phyloP scores from a whole-genome alignment of 176 grass and related monocot species.

The Musa acuminata region DNA sequence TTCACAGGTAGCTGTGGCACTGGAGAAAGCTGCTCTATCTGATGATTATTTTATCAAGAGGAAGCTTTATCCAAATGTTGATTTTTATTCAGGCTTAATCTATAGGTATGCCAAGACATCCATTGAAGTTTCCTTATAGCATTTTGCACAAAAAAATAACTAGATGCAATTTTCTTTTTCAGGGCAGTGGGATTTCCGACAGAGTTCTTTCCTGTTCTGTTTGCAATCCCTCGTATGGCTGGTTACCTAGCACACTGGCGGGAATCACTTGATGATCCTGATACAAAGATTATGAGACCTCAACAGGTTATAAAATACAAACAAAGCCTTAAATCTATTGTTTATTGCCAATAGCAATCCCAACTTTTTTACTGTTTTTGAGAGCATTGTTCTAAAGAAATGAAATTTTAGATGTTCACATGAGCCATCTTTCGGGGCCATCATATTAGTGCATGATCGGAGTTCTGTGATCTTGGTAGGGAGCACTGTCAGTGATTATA shows the following conservation, averaged over 20 bases:
- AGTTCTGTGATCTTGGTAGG: no score
- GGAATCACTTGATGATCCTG: constrained; percentile 88
- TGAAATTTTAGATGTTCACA: no score
- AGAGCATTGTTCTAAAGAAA: not conserved
- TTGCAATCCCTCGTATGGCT: constrained; percentile 95
- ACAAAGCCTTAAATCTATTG: not conserved
- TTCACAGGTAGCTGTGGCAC: constrained; percentile 73
- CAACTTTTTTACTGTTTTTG: not conserved
- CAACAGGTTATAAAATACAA: constrained; percentile 58
- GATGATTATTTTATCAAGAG: constrained; percentile 94
- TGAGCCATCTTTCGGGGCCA: no score
- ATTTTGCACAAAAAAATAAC: constrained; percentile 1
- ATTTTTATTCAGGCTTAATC: constrained; percentile 96
- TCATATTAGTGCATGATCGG: no score
- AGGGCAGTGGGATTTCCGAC: constrained; percentile 97
- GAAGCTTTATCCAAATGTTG: constrained; percentile 97
- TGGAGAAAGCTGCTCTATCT: constrained; percentile 94
- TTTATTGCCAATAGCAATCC: not conserved
- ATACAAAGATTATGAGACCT: constrained; percentile 97
- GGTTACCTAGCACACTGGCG: constrained; percentile 93
- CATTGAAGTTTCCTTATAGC: not conserved
- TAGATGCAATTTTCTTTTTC: constrained; percentile 20
- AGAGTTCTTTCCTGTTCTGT: constrained; percentile 89
- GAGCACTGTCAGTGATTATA: no score
- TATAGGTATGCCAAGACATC: constrained; percentile 54